Evolutionary conservation across 495 filamentous ascomycete species (phyloP).

Genomic region (Podospora didyma): DNA sequence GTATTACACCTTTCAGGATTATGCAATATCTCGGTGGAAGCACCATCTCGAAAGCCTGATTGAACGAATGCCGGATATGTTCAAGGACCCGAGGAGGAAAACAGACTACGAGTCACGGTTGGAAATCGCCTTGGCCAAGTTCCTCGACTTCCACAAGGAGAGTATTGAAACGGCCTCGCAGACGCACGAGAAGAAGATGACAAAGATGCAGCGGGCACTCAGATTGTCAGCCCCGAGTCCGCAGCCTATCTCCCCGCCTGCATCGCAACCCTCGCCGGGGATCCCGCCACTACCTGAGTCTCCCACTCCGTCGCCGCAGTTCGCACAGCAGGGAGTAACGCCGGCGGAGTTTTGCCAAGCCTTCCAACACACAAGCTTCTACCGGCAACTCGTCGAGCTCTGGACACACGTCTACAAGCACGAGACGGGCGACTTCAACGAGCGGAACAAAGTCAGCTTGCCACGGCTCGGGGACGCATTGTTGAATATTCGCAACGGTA

Average conservation of each 20-base stretch:
- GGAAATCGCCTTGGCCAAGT: constrained; percentile 1
- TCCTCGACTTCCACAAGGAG: constrained; percentile 5
- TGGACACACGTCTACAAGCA: constrained; percentile 24
- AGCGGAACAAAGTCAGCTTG: constrained; percentile 14
- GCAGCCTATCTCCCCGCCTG: neutral
- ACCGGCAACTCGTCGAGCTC: constrained; percentile 14
- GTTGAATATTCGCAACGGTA: constrained; percentile 18
- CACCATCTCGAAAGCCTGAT: constrained; percentile 28
- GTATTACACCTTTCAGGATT: constrained; percentile 37
- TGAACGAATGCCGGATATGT: neutral
- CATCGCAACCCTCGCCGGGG: neutral
- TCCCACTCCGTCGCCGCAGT: neutral
- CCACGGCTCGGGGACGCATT: constrained; percentile 20
- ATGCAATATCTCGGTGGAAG: constrained; percentile 36
- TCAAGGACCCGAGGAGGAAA: neutral
- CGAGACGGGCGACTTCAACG: constrained; percentile 10
- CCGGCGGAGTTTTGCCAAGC: constrained; percentile 6
- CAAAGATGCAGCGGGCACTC: neutral
- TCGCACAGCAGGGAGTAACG: neutral
- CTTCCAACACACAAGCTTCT: constrained; percentile 8
- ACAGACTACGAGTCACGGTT: neutral
- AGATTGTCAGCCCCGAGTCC: neutral
- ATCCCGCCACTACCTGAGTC: neutral
- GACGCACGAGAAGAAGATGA: neutral
- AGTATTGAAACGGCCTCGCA: constrained; percentile 1